phyloP scores from a whole-genome alignment of 371 early-diverging fungal genomes.

The Blastocladiella emersonii region DNA sequence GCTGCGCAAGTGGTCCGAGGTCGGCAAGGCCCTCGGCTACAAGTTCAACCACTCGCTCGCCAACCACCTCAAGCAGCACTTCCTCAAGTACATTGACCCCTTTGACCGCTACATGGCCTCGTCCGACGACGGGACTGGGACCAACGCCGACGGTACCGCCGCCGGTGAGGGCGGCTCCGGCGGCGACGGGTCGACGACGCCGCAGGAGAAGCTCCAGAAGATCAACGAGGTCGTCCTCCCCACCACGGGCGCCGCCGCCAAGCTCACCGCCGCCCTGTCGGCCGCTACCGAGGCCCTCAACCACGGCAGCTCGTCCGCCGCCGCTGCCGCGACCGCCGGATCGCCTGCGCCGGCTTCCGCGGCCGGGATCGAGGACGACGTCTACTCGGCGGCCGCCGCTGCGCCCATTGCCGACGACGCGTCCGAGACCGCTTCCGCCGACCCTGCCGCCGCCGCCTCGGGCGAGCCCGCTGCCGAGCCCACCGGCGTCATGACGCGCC shows the following conservation, averaged over 20 bases:
- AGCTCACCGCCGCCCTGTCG: slow-evolving; percentile 16
- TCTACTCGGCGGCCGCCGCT: too few relatives aligned
- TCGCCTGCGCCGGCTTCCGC: neutral
- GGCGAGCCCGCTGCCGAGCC: too few relatives aligned
- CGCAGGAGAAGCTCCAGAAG: slow-evolving; percentile 8
- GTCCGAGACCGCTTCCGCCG: too few relatives aligned
- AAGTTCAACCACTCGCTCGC: slow-evolving; percentile 49
- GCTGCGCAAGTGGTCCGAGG: neutral
- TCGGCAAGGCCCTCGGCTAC: neutral
- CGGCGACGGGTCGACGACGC: too few relatives aligned
- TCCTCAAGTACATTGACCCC: slow-evolving; percentile 63
- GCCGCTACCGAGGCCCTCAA: too few relatives aligned
- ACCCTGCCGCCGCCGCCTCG: too few relatives aligned
- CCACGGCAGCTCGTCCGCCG: slow-evolving; percentile 14
- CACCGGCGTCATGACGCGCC: too few relatives aligned
- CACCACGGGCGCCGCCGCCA: slow-evolving; percentile 9
- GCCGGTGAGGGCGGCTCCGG: slow-evolving; percentile 9
- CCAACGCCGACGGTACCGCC: too few relatives aligned
- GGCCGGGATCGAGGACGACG: too few relatives aligned
- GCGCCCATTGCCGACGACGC: too few relatives aligned
- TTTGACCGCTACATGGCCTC: slow-evolving; percentile 63
- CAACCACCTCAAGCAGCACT: slow-evolving; percentile 64
- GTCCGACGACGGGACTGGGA: too few relatives aligned
- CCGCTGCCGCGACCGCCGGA: neutral
- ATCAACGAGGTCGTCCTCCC: slow-evolving; percentile 7